Evolutionary conservation across 2,329 filamentous ascomycete species (phyloP).

Genomic region (Xylariaceae sp.): DNA sequence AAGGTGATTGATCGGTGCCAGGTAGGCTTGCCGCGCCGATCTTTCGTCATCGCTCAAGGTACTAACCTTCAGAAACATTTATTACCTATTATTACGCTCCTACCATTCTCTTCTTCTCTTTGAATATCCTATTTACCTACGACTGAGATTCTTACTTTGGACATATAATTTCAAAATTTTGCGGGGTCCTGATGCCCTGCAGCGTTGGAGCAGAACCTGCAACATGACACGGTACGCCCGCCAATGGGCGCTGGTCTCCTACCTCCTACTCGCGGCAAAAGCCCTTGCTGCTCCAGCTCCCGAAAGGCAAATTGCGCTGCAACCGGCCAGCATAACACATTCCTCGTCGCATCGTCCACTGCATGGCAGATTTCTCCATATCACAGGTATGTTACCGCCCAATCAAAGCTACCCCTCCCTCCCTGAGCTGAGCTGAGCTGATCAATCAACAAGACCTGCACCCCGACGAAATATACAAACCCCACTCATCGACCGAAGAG

Average conservation of each 20-base stretch:
- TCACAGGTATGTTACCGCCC: conserved; percentile 73
- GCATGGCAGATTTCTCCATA: conserved; percentile 77
- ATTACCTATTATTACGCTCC: no score
- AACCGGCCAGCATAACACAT: conserved; percentile 11
- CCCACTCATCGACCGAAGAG: conserved; percentile 66
- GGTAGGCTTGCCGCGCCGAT: no score
- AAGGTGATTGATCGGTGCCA: no score
- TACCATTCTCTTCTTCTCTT: conserved; percentile 2
- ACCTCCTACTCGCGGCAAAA: conserved; percentile 26
- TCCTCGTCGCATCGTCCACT: conserved; percentile 41
- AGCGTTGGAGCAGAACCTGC: conserved; percentile 13
- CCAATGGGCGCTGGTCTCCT: conserved; percentile 21
- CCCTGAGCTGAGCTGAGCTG: conserved; percentile 8
- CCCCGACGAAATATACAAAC: conserved; percentile 82
- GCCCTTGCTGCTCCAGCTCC: conserved; percentile 24
- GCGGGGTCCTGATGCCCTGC: neutral
- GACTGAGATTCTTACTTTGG: conserved; percentile 4
- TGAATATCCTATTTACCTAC: neutral
- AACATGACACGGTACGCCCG: conserved; percentile 23
- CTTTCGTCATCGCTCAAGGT: no score
- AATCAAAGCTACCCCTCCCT: conserved; percentile 18
- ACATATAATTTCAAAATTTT: conserved; percentile 1
- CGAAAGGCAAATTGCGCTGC: conserved; percentile 26
- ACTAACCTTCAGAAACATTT: no score
- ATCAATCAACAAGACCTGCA: conserved; percentile 67